phyloP scores from a whole-genome alignment of 805 yeast species.

The Zygosaccharomyces lentus region DNA sequence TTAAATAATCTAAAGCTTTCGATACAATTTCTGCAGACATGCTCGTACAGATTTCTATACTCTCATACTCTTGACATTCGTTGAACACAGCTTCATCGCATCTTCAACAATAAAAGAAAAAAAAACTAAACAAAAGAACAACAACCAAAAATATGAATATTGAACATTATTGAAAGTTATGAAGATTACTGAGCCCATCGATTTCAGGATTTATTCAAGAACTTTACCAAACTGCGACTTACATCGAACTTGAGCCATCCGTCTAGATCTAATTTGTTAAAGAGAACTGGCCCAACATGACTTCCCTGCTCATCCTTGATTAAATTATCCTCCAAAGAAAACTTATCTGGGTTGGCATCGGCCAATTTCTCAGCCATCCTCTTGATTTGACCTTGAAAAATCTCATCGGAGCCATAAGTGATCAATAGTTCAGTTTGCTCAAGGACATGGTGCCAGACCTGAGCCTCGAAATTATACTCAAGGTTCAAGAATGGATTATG shows the following conservation, averaged over 20 bases:
- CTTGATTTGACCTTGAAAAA: slow-evolving; percentile 20
- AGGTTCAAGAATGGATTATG: slow-evolving; percentile 18
- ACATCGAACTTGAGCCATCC: slow-evolving; percentile 9
- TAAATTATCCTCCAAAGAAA: slow-evolving; percentile 7
- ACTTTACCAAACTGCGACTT: slow-evolving; percentile 7
- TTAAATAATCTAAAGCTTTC: slow-evolving; percentile 40
- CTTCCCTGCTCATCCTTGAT: slow-evolving; percentile 14
- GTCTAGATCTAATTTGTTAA: neutral
- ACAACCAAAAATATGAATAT: neutral
- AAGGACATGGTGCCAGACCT: slow-evolving; percentile 17
- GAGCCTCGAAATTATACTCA: slow-evolving; percentile 18
- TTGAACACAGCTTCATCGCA: neutral
- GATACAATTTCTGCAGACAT: slow-evolving; percentile 56
- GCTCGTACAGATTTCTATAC: neutral
- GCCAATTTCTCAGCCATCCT: slow-evolving; percentile 11
- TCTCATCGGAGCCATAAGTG: slow-evolving; percentile 25
- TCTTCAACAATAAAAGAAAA: neutral
- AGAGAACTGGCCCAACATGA: slow-evolving; percentile 18
- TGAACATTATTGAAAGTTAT: neutral
- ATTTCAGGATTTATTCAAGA: slow-evolving; percentile 5
- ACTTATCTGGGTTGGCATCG: neutral
- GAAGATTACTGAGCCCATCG: neutral
- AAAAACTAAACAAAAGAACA: too few relatives aligned
- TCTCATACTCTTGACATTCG: neutral
- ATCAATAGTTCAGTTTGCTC: slow-evolving; percentile 12